These are phyloP conservation scores for Hemileia vastatrix DNA, from an alignment of 1,284 basidiomycete genomes.

Conservation along the genomic window DNA sequence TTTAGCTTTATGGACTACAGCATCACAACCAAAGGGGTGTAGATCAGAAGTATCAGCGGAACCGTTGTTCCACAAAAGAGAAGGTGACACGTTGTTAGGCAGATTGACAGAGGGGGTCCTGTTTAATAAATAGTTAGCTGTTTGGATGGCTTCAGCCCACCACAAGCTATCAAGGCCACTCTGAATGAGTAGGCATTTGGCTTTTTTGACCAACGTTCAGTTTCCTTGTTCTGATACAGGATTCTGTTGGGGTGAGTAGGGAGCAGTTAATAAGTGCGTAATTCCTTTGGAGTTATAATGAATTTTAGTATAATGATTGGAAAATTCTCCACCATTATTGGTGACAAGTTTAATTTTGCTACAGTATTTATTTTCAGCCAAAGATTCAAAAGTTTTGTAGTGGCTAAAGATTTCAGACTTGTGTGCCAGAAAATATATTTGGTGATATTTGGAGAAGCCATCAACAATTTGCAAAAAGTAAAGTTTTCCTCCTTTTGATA, in stretches of 20 bases:
- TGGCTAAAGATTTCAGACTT: constrained; percentile 1
- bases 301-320: neutral
- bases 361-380: too few relatives aligned
- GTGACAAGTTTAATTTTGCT: too few relatives aligned
- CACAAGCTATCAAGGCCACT: neutral
- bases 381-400: too few relatives aligned
- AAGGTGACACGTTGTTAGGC: neutral
- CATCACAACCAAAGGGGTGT: constrained; percentile 4
- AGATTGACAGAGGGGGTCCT: neutral
- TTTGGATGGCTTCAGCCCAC: neutral
- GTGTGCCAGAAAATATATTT: neutral
- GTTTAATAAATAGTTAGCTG: neutral
- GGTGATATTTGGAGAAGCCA: neutral
- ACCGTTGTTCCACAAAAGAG: neutral
- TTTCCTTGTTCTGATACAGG: constrained; percentile 3
- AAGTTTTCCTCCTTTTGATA: neutral
- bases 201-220: neutral
- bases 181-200: neutral
- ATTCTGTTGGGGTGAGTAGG: constrained; percentile 13
- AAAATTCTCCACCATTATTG: constrained; percentile 12
- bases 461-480: constrained; percentile 7
- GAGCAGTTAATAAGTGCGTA: neutral
- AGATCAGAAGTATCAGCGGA: neutral
- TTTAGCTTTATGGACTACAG: too few relatives aligned
- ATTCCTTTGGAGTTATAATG: neutral